Evolutionary conservation across 345 rosid species (phyloP).

Genomic region (Kandelia obovata): DNA sequence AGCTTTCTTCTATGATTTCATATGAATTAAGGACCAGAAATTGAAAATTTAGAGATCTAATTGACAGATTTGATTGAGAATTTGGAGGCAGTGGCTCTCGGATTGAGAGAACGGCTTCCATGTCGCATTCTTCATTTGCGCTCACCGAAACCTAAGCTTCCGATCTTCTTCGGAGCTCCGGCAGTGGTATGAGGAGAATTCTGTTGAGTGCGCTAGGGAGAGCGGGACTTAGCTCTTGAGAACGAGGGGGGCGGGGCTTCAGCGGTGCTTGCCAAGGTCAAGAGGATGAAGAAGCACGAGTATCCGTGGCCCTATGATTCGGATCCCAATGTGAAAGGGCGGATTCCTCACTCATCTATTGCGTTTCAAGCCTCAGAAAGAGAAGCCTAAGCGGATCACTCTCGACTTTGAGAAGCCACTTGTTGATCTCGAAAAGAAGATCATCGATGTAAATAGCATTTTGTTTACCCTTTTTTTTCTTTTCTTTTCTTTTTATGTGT

Average conservation of each 20-base stretch:
- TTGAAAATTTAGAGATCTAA: no score
- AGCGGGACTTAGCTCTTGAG: constrained; percentile 25
- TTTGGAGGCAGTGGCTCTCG: no score
- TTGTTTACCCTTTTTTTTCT: neutral
- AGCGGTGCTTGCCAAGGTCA: constrained; percentile 47
- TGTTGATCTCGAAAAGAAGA: constrained; percentile 72
- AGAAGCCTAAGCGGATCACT: constrained; percentile 67
- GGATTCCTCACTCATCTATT: constrained; percentile 77
- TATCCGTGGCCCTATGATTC: constrained; percentile 92
- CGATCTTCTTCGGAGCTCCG: constrained; percentile 77
- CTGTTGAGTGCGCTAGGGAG: constrained; percentile 56
- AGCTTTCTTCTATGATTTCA: no score
- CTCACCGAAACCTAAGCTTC: constrained; percentile 54
- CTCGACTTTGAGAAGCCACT: constrained; percentile 92
- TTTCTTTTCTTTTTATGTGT: no score
- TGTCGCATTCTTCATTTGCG: constrained; percentile 48
- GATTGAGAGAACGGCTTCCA: neutral
- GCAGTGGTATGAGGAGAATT: constrained; percentile 45
- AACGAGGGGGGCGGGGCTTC: constrained; percentile 32
- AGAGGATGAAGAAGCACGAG: constrained; percentile 84
- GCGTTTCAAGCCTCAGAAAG: constrained; percentile 66
- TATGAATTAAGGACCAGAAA: no score
- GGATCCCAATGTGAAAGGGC: constrained; percentile 89
- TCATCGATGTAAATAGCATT: constrained; percentile 51
- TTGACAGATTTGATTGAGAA: no score